phyloP scores from a whole-genome alignment of 805 yeast genomes.

The Wickerhamomyces tratensis region DNA sequence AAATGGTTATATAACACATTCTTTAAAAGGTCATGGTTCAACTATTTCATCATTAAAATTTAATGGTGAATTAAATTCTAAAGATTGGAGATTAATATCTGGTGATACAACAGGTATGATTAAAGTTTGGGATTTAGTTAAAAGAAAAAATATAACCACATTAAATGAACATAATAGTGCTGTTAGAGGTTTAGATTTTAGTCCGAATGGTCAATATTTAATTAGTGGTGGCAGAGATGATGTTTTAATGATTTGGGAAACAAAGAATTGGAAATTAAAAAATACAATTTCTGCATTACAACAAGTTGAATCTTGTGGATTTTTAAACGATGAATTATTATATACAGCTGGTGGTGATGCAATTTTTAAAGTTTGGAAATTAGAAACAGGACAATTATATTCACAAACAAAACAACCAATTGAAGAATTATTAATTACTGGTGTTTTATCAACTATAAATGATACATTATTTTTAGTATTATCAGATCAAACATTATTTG shows the following conservation, averaged over 20 bases:
- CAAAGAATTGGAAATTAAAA: constrained; percentile 41
- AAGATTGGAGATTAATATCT: constrained; percentile 71
- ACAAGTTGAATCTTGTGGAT: constrained; percentile 65
- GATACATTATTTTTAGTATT: constrained; percentile 40
- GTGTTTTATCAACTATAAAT: constrained; percentile 34
- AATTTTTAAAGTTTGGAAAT: constrained; percentile 55
- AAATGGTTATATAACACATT: constrained; percentile 82
- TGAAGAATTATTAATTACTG: constrained; percentile 68
- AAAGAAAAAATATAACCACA: constrained; percentile 57
- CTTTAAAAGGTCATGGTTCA: constrained; percentile 88
- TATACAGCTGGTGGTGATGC: constrained; percentile 82
- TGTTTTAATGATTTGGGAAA: constrained; percentile 50
- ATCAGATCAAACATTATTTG: constrained; percentile 77
- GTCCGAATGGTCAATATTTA: constrained; percentile 39
- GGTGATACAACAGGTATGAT: constrained; percentile 52
- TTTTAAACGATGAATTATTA: constrained; percentile 61
- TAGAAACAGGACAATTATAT: constrained; percentile 44
- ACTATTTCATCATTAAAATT: constrained; percentile 71
- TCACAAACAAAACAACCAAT: constrained; percentile 35
- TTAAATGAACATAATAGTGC: constrained; percentile 73
- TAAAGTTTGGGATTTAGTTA: constrained; percentile 56
- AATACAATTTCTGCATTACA: constrained; percentile 68
- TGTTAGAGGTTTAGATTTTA: constrained; percentile 75
- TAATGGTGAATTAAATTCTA: constrained; percentile 60
- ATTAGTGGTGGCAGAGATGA: constrained; percentile 89